A percentile compares a stretch with the other conserved stretches of the same genome.
Conservation (phyloP, 2,329 filamentous ascomycete species). For the Lachnellula willkommii region DNA sequence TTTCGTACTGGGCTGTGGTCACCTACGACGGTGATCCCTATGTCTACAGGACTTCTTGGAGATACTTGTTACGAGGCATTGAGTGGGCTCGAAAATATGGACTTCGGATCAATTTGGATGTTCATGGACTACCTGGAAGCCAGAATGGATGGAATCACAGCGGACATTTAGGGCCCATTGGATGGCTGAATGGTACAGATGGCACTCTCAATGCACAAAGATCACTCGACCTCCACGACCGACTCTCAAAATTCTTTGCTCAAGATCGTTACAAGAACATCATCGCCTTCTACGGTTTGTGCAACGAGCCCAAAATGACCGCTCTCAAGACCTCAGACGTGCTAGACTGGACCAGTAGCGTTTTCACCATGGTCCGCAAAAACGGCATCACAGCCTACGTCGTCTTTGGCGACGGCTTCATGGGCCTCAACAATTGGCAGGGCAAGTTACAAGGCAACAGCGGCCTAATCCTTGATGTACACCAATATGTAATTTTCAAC, state of each 20-base stretch:
- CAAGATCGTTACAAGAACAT: slow-evolving; percentile 91
- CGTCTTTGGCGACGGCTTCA: slow-evolving; percentile 91
- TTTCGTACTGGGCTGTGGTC: slow-evolving; percentile 88
- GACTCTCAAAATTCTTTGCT: slow-evolving; percentile 85
- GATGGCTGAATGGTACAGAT: slow-evolving; percentile 88
- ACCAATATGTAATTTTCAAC: slow-evolving; percentile 99
- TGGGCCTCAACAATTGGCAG: slow-evolving; percentile 87
- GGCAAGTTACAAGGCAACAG: slow-evolving; percentile 68
- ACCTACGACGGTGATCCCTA: slow-evolving; percentile 85
- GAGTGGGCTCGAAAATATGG: slow-evolving; percentile 93
- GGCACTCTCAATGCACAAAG: slow-evolving; percentile 73
- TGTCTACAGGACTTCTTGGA: slow-evolving; percentile 79
- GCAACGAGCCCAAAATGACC: slow-evolving; percentile 90
- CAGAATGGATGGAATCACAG: slow-evolving; percentile 99
- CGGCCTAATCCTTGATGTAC: slow-evolving; percentile 84
- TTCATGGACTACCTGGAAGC: slow-evolving; percentile 85
- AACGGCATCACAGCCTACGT: slow-evolving; percentile 72
- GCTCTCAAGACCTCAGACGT: slow-evolving; percentile 60
- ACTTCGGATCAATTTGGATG: slow-evolving; percentile 83
- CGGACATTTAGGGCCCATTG: slow-evolving; percentile 71
- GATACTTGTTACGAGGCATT: slow-evolving; percentile 86
- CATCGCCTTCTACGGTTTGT: slow-evolving; percentile 86
- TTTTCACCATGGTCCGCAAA: slow-evolving; percentile 64
- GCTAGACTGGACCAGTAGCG: slow-evolving; percentile 71
- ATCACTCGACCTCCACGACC: slow-evolving; percentile 80